These are phyloP conservation scores for Talaromyces sp. DNA, from an alignment of 2,329 filamentous ascomycete species.

Conservation along the genomic window DNA sequence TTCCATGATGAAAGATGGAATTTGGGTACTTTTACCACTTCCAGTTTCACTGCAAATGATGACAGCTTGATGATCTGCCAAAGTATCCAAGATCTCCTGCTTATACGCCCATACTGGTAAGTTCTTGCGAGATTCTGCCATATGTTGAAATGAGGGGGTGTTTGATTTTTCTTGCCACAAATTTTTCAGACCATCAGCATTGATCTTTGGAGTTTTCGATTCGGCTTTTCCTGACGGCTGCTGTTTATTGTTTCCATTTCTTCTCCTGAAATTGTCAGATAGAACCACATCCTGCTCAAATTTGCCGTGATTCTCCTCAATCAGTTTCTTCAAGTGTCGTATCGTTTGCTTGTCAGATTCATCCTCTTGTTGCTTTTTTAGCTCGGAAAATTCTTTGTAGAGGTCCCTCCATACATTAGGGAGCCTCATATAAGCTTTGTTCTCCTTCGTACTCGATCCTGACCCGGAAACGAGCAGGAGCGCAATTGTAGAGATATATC, in stretches of 20 bases:
- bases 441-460: conserved; percentile 72
- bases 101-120: conserved; percentile 89
- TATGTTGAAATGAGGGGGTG: conserved; percentile 63
- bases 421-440: conserved; percentile 76
- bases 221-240: conserved; percentile 26
- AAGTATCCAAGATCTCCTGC: conserved; percentile 69
- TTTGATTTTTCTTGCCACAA: conserved; percentile 53
- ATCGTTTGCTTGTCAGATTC: conserved; percentile 66
- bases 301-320: conserved; percentile 35
- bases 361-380: conserved; percentile 68
- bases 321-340: conserved; percentile 55
- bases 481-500: conserved; percentile 75
- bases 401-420: conserved; percentile 79
- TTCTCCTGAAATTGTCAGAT: conserved; percentile 67
- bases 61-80: conserved; percentile 77
- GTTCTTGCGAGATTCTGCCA: conserved; percentile 74
- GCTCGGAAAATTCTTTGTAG: conserved; percentile 72
- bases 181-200: conserved; percentile 45
- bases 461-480: conserved; percentile 82
- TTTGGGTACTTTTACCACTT: conserved; percentile 94
- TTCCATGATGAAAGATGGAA: conserved; percentile 91
- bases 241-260: conserved; percentile 34
- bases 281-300: conserved; percentile 73
- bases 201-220: conserved; percentile 23
- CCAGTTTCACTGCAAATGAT: conserved; percentile 97